Evolutionary conservation across 2,329 filamentous ascomycete genomes (phyloP).

Genomic region (Neofusicoccum laricinum): DNA sequence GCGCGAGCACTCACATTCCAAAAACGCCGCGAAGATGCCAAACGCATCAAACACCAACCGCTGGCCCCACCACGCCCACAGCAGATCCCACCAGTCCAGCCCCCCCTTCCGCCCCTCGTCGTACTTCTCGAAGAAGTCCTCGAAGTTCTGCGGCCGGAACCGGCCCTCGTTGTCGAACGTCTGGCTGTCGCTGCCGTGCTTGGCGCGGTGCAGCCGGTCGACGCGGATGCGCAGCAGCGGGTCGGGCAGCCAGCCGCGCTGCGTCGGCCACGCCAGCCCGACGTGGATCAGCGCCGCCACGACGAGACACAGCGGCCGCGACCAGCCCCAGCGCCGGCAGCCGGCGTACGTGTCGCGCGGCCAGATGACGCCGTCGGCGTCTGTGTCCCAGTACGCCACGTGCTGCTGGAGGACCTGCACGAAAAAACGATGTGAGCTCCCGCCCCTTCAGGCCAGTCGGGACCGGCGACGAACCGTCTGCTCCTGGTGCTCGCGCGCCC

Average conservation of each 20-base stretch:
- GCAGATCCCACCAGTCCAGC: conserved; percentile 39
- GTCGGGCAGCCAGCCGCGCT: conserved; percentile 41
- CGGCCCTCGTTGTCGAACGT: conserved; percentile 47
- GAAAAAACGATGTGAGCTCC: too few relatives aligned
- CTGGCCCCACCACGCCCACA: conserved; percentile 40
- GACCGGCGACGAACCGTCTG: too few relatives aligned
- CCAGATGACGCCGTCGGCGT: conserved; percentile 53
- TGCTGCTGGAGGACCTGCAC: conserved; percentile 51
- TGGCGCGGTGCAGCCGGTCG: conserved; percentile 41
- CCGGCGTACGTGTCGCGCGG: conserved; percentile 51
- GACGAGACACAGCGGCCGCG: conserved; percentile 41
- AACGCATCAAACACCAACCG: conserved; percentile 44
- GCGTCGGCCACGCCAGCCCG: conserved; percentile 51
- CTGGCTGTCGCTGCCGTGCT: conserved; percentile 43
- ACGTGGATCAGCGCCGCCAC: conserved; percentile 48
- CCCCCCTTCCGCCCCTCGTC: conserved; percentile 37
- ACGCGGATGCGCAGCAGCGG: conserved; percentile 43
- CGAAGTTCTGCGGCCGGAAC: conserved; percentile 46
- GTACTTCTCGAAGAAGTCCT: conserved; percentile 50
- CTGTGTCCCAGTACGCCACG: conserved; percentile 51
- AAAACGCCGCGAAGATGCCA: conserved; percentile 44
- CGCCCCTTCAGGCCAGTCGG: too few relatives aligned
- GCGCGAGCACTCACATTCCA: conserved; percentile 38
- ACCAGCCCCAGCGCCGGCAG: conserved; percentile 47
- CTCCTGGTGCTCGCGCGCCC: conserved; percentile 37